Percentiles rank a stretch among this genome's conserved stretches.
Evolutionary conservation across 2,329 filamentous ascomycete genomes (phyloP).

Genomic region (Trichoderma koningiopsis): DNA sequence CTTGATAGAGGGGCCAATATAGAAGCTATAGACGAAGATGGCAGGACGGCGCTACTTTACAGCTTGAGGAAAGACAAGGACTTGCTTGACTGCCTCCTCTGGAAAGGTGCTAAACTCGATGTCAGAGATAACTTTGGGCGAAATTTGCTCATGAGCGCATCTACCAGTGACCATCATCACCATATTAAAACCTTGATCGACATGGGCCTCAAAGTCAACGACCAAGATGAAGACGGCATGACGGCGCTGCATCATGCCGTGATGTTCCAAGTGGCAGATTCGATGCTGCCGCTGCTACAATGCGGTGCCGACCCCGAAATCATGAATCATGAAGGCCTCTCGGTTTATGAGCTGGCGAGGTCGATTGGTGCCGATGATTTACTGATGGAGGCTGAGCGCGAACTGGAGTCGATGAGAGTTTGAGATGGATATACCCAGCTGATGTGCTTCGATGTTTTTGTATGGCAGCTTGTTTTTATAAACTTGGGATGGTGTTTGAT

Average conservation of each 20-base stretch:
- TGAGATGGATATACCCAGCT: background rate
- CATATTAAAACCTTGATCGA: background rate
- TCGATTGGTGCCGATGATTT: background rate
- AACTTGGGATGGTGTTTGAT: background rate
- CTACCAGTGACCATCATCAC: background rate
- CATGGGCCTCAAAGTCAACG: slow-evolving; percentile 3
- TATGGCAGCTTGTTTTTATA: background rate
- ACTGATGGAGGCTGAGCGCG: background rate
- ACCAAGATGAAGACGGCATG: background rate
- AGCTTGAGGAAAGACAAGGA: background rate
- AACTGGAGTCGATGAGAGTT: background rate
- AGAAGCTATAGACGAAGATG: background rate
- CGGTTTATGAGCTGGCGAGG: slow-evolving; percentile 8
- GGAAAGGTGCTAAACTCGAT: background rate
- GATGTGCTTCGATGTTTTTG: background rate
- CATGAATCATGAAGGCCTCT: background rate
- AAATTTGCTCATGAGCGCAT: background rate
- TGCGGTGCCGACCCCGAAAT: background rate
- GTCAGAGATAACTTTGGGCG: background rate
- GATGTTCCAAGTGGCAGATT: background rate
- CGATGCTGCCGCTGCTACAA: background rate
- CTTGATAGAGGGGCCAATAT: slow-evolving; percentile 12
- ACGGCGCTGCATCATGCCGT: slow-evolving; percentile 8
- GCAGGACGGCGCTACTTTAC: background rate
- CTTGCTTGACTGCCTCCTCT: background rate